phyloP scores from a whole-genome alignment of 2,329 filamentous ascomycete species.

The Aspergillus ochraceoroseus region DNA sequence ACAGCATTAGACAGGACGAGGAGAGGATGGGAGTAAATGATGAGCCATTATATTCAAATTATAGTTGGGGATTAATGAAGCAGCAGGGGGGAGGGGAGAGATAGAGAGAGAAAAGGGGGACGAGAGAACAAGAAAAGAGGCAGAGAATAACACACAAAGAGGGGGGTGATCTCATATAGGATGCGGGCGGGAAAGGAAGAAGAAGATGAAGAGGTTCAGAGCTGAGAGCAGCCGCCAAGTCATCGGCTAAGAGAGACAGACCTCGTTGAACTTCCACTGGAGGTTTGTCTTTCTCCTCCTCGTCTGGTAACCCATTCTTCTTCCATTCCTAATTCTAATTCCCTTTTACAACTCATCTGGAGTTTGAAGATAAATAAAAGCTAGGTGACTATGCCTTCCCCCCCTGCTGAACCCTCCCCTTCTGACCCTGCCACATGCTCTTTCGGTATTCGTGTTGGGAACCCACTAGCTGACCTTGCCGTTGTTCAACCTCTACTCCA shows the following conservation, averaged over 20 bases:
- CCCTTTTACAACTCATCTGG: conserved; percentile 1
- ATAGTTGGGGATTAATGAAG: background rate
- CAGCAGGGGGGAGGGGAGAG: too few relatives aligned
- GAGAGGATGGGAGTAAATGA: conserved; percentile 8
- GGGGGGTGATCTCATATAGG: too few relatives aligned
- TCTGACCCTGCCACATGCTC: conserved; percentile 12
- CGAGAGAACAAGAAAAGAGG: too few relatives aligned
- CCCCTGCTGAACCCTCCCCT: background rate
- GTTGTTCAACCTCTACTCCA: conserved; percentile 18
- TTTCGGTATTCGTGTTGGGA: conserved; percentile 2
- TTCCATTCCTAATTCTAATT: too few relatives aligned
- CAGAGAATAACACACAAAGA: too few relatives aligned
- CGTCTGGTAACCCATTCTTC: too few relatives aligned
- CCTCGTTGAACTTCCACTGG: conserved; percentile 3
- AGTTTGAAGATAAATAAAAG: background rate
- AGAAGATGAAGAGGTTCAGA: background rate
- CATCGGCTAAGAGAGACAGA: background rate
- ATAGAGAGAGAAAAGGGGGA: too few relatives aligned
- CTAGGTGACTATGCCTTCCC: conserved; percentile 11
- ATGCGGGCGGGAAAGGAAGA: too few relatives aligned
- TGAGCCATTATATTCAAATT: conserved; percentile 8
- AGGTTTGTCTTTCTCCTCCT: too few relatives aligned
- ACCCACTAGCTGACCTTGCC: conserved; percentile 17
- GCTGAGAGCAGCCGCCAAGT: background rate
- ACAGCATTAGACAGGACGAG: conserved; percentile 15